Percentiles rank a stretch among this genome's conserved stretches.
These are phyloP conservation scores for Gnaphalium uliginosum DNA, from an alignment of 129 eudicot species.

Conservation along the genomic window DNA sequence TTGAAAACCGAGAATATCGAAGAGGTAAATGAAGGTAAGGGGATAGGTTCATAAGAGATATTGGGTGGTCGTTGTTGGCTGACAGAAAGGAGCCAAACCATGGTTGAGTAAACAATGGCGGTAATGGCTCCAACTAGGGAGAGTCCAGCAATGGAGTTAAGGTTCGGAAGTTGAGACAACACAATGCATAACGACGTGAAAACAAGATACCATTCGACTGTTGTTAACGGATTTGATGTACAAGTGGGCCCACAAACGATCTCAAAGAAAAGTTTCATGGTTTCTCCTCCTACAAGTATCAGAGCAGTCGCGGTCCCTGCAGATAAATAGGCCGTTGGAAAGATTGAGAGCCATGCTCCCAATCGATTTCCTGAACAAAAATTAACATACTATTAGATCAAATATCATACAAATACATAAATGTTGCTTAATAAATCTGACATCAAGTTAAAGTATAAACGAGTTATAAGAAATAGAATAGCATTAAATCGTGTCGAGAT, in stretches of 20 bases:
- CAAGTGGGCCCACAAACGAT: slow-evolving; percentile 87
- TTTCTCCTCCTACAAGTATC: slow-evolving; percentile 90
- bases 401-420: neutral
- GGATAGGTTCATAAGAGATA: slow-evolving; percentile 67
- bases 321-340: slow-evolving; percentile 86
- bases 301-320: slow-evolving; percentile 96
- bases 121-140: slow-evolving; percentile 96
- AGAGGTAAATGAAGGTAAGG: slow-evolving; percentile 57
- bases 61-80: slow-evolving; percentile 74
- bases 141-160: slow-evolving; percentile 94
- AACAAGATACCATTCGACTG: slow-evolving; percentile 96
- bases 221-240: slow-evolving; percentile 80
- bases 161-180: slow-evolving; percentile 88
- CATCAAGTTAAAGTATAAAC: neutral
- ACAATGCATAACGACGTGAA: slow-evolving; percentile 92
- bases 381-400: neutral
- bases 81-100: slow-evolving; percentile 96
- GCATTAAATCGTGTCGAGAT: neutral
- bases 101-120: slow-evolving; percentile 81
- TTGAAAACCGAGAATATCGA: slow-evolving; percentile 67
- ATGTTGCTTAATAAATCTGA: neutral
- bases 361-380: slow-evolving; percentile 63
- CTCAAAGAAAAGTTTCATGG: slow-evolving; percentile 90
- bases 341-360: slow-evolving; percentile 95
- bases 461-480: neutral